Percentiles rank a stretch among this genome's conserved stretches.
Conservation (phyloP, 2,329 filamentous ascomycete species). For the Beauveria brongniartii region DNA sequence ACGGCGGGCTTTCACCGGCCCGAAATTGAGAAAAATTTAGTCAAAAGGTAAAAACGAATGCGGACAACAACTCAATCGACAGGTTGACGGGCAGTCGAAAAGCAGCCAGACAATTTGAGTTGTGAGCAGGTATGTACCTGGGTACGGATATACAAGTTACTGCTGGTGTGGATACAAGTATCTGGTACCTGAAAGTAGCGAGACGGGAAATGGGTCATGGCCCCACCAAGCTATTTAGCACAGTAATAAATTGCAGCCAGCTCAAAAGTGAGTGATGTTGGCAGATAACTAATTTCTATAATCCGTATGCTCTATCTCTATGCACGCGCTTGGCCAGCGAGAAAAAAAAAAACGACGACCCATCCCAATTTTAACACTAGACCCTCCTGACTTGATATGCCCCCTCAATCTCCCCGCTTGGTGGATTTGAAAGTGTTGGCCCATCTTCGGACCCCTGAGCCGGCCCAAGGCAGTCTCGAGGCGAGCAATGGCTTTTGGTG, state of each 20-base stretch:
- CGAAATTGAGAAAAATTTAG: too few relatives aligned
- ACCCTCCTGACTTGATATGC: not conserved
- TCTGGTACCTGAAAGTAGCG: not conserved
- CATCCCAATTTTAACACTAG: slow-evolving; percentile 1
- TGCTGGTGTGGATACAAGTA: too few relatives aligned
- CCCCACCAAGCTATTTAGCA: not conserved
- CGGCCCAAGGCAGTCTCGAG: not conserved
- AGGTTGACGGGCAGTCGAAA: too few relatives aligned
- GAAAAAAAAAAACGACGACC: not conserved
- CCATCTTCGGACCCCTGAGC: slow-evolving; percentile 1
- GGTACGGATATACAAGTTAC: too few relatives aligned
- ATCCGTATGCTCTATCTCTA: not conserved
- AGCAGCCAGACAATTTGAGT: too few relatives aligned
- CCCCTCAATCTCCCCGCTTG: not conserved
- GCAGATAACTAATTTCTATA: too few relatives aligned
- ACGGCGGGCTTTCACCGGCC: too few relatives aligned
- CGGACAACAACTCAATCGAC: too few relatives aligned
- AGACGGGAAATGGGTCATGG: not conserved
- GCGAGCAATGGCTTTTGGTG: not conserved
- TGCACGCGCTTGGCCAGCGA: not conserved
- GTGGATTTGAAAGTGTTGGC: not conserved
- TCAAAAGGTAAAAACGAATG: too few relatives aligned
- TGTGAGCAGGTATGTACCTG: not conserved
- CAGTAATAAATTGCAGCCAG: not conserved
- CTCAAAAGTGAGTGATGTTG: not conserved